Evolutionary conservation across 441 rosid species (phyloP), one percentile per base, ranked within the genome.

Genomic region (Corymbia calophylla): DNA sequence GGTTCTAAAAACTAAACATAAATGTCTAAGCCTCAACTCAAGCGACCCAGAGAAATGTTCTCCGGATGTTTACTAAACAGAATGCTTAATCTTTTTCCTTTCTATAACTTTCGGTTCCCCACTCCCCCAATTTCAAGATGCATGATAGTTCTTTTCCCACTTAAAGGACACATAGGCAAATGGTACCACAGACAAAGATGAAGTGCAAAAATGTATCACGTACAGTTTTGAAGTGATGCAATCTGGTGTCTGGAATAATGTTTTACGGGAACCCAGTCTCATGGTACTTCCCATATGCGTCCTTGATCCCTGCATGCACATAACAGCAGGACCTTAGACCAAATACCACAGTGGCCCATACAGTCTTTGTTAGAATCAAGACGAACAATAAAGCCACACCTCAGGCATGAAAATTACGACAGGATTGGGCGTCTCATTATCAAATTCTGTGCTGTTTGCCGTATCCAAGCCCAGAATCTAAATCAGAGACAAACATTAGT

Each of bases 271-370:
- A 92, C 97, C 97, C 88, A 95, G 90, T 91, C 97, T 94, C 97
- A 96, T 96, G 89, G 97, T 96, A 93, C 97, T 96, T 93, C 97
- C 97, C 97, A 95, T 95, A 91, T 95, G 98, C 1, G 97, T 95
- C 93, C 95, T 94, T 92, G 97, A 96, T 87, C 98, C 96, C 97
- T 95, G 93, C 87, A 87, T 89, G 70, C 80, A 85, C 27, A 56
- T 82, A 86, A 85, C 89, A 73, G 53, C 51, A 85, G 55, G 73
- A 88, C 53, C 44, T 23, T 27, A 73, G 56, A 88, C 55, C n/a
- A 62, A 39, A 84, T 31, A 18, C 60, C 54, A 62, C 68, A 87
- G 62, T 86, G 60, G 90, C 82, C 88, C 44, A 32, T 44, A 47
- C 11, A 15, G 5, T 55, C 66, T n/a, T 81, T 77, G 53, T 44